phyloP scores from a whole-genome alignment of 495 filamentous ascomycete genomes.

The Aspergillus mulundensis region DNA sequence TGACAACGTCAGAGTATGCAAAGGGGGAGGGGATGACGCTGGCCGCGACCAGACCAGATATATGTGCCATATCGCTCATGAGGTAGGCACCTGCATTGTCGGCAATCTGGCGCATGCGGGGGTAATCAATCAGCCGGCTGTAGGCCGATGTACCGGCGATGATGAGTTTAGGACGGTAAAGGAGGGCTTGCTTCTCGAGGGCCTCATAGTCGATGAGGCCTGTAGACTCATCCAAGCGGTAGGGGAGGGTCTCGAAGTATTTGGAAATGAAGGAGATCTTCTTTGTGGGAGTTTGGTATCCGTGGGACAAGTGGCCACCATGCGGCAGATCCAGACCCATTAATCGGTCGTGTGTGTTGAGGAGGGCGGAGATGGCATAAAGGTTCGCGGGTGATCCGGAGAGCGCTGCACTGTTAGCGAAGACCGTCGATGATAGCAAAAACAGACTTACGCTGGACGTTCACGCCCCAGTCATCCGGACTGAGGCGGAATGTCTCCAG shows the following conservation, averaged over 20 bases:
- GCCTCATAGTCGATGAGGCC: conserved; percentile 92
- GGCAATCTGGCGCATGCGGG: conserved; percentile 78
- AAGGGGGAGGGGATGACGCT: conserved; percentile 91
- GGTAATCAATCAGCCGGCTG: conserved; percentile 89
- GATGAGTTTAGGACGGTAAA: conserved; percentile 94
- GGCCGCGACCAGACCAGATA: conserved; percentile 89
- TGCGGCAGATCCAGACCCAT: conserved; percentile 98
- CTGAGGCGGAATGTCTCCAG: conserved; percentile 80
- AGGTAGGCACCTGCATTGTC: conserved; percentile 92
- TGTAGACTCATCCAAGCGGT: conserved; percentile 83
- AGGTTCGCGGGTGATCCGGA: conserved; percentile 96
- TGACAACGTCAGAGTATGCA: conserved; percentile 84
- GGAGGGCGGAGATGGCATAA: conserved; percentile 88
- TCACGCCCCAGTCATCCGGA: conserved; percentile 91
- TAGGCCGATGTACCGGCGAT: conserved; percentile 94
- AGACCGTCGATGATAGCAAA: background rate
- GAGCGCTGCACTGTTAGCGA: conserved; percentile 55
- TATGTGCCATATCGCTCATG: conserved; percentile 95
- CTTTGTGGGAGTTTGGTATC: conserved; percentile 95
- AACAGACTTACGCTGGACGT: conserved; percentile 75
- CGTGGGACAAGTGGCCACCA: conserved; percentile 94
- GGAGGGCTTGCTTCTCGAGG: conserved; percentile 74
- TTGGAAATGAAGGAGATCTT: conserved; percentile 98
- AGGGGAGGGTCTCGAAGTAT: conserved; percentile 97
- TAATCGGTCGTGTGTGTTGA: conserved; percentile 87